Conservation (phyloP, 768 basidiomycete genomes). For the Multifurca ochricompacta region DNA sequence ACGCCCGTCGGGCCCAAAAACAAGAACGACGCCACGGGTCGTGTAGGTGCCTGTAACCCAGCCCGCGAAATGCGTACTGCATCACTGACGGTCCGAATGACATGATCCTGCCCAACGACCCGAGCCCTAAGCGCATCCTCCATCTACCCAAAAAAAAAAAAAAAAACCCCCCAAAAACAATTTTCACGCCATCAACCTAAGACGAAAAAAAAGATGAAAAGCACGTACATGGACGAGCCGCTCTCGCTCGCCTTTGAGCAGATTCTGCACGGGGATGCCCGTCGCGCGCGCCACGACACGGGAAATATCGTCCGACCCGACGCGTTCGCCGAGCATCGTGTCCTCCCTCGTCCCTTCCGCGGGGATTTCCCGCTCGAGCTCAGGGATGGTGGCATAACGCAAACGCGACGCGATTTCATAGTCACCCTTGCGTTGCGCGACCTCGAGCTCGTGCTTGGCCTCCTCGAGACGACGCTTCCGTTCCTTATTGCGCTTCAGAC, state of each 20-base stretch:
- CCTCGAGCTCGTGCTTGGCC: conserved; percentile 79
- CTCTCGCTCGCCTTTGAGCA: conserved; percentile 85
- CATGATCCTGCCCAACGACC: conserved; percentile 88
- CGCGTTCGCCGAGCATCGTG: conserved; percentile 76
- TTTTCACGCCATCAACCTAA: neutral
- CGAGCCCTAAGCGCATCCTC: conserved; percentile 66
- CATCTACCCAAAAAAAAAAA: no score
- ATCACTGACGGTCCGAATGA: conserved; percentile 78
- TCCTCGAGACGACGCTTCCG: conserved; percentile 66
- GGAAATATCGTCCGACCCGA: conserved; percentile 85
- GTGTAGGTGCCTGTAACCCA: conserved; percentile 79
- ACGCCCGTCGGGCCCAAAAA: conserved; percentile 87
- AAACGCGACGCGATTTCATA: conserved; percentile 79
- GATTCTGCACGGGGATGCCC: conserved; percentile 83
- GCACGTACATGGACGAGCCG: conserved; percentile 74
- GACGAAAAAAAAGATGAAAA: neutral
- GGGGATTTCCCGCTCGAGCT: conserved; percentile 66
- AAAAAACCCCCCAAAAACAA: no score
- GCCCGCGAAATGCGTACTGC: conserved; percentile 91
- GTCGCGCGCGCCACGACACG: conserved; percentile 83
- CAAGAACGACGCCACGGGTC: conserved; percentile 89
- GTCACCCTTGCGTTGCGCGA: conserved; percentile 82
- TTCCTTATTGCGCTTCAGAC: conserved; percentile 57
- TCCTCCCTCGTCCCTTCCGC: conserved; percentile 38
- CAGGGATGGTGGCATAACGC: conserved; percentile 79